phyloP scores from a whole-genome alignment of 257 asterid genomes.

The Plantago major region DNA sequence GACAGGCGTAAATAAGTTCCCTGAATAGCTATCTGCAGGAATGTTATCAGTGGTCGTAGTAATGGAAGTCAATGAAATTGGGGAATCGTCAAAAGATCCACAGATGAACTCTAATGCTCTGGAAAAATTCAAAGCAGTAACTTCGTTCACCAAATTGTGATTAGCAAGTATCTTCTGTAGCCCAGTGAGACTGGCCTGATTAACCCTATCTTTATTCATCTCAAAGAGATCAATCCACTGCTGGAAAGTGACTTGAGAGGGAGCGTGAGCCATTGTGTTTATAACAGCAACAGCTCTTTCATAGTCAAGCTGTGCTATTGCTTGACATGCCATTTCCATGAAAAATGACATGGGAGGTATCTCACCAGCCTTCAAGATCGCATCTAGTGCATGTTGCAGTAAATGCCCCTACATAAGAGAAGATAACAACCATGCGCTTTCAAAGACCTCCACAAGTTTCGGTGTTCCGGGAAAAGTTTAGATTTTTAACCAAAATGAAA shows the following conservation, averaged over 20 bases:
- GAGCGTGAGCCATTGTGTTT: slow-evolving; percentile 60
- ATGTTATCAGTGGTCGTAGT: background rate
- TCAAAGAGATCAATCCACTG: slow-evolving; percentile 65
- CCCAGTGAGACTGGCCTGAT: slow-evolving; percentile 31
- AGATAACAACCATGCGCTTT: background rate
- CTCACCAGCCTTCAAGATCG: slow-evolving; percentile 73
- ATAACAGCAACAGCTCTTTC: slow-evolving; percentile 47
- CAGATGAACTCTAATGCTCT: slow-evolving; percentile 49
- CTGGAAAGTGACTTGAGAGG: slow-evolving; percentile 57
- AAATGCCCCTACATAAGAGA: slow-evolving; percentile 59
- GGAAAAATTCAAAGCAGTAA: slow-evolving; percentile 46
- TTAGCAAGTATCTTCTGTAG: slow-evolving; percentile 35
- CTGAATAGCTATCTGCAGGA: slow-evolving; percentile 17
- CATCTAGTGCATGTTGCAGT: slow-evolving; percentile 79
- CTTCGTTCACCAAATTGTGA: slow-evolving; percentile 40
- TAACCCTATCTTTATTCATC: slow-evolving; percentile 40
- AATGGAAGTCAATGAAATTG: slow-evolving; percentile 13
- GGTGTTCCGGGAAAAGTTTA: background rate
- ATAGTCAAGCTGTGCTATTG: slow-evolving; percentile 35
- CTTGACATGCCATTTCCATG: slow-evolving; percentile 65
- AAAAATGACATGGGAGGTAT: slow-evolving; percentile 62
- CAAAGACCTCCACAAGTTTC: background rate
- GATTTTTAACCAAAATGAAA: slow-evolving; percentile 8
- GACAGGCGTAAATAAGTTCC: slow-evolving; percentile 12
- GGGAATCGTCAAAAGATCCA: slow-evolving; percentile 29